phyloP scores from a whole-genome alignment of 83 land plant species.

The Thuja plicata region DNA sequence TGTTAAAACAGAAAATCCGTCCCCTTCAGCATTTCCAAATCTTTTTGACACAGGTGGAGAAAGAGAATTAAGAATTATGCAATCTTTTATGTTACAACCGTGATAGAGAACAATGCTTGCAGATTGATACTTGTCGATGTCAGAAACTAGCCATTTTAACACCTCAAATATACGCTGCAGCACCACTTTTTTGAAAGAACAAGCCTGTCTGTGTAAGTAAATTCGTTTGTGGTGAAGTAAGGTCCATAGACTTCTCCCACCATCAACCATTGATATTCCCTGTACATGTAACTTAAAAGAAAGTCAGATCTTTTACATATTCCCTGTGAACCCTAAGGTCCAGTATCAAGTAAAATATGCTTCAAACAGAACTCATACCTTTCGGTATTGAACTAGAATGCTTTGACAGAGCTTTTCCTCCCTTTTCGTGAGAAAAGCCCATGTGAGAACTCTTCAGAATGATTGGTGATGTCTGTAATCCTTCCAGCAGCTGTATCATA shows the following conservation, averaged over 20 bases:
- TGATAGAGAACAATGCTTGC: not conserved
- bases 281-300: not conserved
- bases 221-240: not conserved
- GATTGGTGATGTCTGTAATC: slow-evolving; percentile 58
- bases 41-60: slow-evolving; percentile 6
- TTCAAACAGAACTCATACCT: not conserved
- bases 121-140: not conserved
- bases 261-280: slow-evolving; percentile 10
- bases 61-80: slow-evolving; percentile 5
- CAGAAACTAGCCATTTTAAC: not conserved
- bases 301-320: not conserved
- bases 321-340: not conserved
- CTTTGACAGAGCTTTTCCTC: slow-evolving; percentile 25
- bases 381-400: not conserved
- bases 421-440: slow-evolving; percentile 34
- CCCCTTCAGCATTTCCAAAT: slow-evolving; percentile 10
- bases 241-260: not conserved
- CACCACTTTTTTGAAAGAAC: not conserved
- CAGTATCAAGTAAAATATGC: not conserved
- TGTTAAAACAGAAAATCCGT: slow-evolving; percentile 1
- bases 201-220: not conserved
- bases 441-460: slow-evolving; percentile 43
- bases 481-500: slow-evolving; percentile 61
- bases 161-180: not conserved
- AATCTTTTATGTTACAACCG: slow-evolving; percentile 9